Base-by-base conservation (phyloP, 78 protist species). In the Dictyostelium capitatum region DNA sequence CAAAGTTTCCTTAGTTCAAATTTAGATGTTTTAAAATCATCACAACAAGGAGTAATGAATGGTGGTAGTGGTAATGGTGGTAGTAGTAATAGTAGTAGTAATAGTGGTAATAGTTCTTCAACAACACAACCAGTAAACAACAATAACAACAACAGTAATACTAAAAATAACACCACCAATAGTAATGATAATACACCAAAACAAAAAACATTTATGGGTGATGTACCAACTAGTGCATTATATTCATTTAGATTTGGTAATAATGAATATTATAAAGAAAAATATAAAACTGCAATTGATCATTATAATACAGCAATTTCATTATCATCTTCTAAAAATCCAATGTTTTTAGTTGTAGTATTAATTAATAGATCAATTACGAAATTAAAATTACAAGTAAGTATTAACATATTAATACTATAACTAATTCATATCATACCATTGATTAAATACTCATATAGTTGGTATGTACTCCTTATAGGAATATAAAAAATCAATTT, bases 401-500 rank as follows among this genome's bases (percentile, higher is more conserved):
- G 91, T 46, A 15, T 4, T 10, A 32, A 6, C 14, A 30, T 25
- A 65, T 25, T 25, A 67, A 10, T 20, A 28, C 12, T 64, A 28
- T 9, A 64, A 3, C 72, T 11, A 37, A 14, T n/a, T 14, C 48
- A 10, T 37, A 28, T 37, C 15, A 10, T 67, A 15, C n/a, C n/a
- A n/a, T n/a, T 59, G 11, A 59, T 59, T 23, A 17, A 59, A 59
- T 59, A 8, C 25, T 23, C 10, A 47, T 4, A n/a, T n/a, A n/a
- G n/a, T 4, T n/a, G 0, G 17, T 9, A 19, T 0, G 17, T n/a
- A 57, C 20, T 6, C 9, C 30, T n/a, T 46, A 11, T 46, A 85
- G 82, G 92, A 87, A 47, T 87, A 87, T 50, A 87, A 87, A 64
- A 87, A 67, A 87, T 87, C 92, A 15, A 87, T 87, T 37, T 28